phyloP scores from a whole-genome alignment of 768 basidiomycete species.

The Calocera cornea region DNA sequence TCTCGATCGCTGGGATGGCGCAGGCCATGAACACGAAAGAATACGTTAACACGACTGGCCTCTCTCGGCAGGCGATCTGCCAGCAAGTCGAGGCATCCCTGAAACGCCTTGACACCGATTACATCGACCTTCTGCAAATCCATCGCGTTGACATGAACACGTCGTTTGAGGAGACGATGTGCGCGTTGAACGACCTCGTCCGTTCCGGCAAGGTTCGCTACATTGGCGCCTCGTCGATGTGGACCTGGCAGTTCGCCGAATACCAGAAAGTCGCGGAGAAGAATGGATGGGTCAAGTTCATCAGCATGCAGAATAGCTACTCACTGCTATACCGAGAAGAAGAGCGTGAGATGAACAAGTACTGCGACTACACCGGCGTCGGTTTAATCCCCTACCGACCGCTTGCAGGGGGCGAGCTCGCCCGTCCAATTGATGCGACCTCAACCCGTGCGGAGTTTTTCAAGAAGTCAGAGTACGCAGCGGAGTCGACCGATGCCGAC shows the following conservation, averaged over 20 bases:
- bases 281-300: conserved; percentile 43
- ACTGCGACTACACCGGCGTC: conserved; percentile 38
- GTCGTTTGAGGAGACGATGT: conserved; percentile 40
- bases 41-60: conserved; percentile 35
- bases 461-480: background rate
- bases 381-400: conserved; percentile 44
- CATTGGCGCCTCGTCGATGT: conserved; percentile 45
- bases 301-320: conserved; percentile 60
- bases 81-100: conserved; percentile 38
- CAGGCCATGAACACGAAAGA: conserved; percentile 27
- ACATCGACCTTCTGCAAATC: conserved; percentile 60
- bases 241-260: conserved; percentile 34
- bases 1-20: conserved; percentile 8
- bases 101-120: conserved; percentile 57
- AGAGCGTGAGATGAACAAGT: conserved; percentile 42
- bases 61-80: conserved; percentile 35
- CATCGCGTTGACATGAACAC: conserved; percentile 31
- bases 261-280: conserved; percentile 26
- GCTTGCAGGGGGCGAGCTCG: conserved; percentile 36
- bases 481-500: conserved; percentile 20
- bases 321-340: conserved; percentile 51
- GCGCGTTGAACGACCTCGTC: conserved; percentile 56
- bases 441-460: conserved; percentile 30
- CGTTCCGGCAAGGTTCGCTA: conserved; percentile 49
- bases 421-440: conserved; percentile 29